These are phyloP conservation scores for Kazachstania taianensis DNA, from an alignment of 805 yeast species.

Conservation along the genomic window DNA sequence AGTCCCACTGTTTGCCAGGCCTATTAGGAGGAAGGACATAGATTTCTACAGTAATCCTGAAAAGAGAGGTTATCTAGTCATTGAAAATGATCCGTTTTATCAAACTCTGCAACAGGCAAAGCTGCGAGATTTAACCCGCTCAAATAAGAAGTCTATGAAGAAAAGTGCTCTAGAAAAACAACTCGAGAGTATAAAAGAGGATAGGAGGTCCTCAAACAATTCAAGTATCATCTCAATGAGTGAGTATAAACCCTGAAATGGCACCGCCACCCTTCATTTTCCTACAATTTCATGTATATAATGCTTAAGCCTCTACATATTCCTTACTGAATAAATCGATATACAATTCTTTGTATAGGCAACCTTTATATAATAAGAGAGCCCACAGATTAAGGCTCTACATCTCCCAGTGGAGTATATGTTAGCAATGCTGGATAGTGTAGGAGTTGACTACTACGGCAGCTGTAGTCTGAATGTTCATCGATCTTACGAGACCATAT, in stretches of 20 bases:
- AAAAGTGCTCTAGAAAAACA: slow-evolving; percentile 27
- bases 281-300: too few species aligned
- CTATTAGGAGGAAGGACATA: slow-evolving; percentile 72
- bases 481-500: slow-evolving; percentile 82
- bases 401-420: too few species aligned
- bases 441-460: slow-evolving; percentile 92
- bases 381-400: too few species aligned
- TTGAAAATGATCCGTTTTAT: slow-evolving; percentile 28
- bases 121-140: slow-evolving; percentile 11
- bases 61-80: slow-evolving; percentile 65
- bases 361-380: too few species aligned
- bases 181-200: slow-evolving; percentile 17
- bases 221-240: too few species aligned
- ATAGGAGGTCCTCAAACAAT: slow-evolving; percentile 30
- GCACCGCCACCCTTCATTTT: too few species aligned
- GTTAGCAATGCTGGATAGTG: slow-evolving; percentile 34
- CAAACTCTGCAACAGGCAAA: slow-evolving; percentile 18
- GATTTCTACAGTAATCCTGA: slow-evolving; percentile 62
- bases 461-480: slow-evolving; percentile 95
- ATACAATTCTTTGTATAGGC: too few species aligned
- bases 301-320: too few species aligned
- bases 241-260: too few species aligned
- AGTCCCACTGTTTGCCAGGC: slow-evolving; percentile 77
- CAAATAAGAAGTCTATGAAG: slow-evolving; percentile 12
- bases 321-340: too few species aligned